A percentile compares a stretch with the other conserved stretches of the same genome.
These are phyloP conservation scores for Kwoniella shivajii DNA, from an alignment of 1,284 basidiomycete species.

Conservation along the genomic window DNA sequence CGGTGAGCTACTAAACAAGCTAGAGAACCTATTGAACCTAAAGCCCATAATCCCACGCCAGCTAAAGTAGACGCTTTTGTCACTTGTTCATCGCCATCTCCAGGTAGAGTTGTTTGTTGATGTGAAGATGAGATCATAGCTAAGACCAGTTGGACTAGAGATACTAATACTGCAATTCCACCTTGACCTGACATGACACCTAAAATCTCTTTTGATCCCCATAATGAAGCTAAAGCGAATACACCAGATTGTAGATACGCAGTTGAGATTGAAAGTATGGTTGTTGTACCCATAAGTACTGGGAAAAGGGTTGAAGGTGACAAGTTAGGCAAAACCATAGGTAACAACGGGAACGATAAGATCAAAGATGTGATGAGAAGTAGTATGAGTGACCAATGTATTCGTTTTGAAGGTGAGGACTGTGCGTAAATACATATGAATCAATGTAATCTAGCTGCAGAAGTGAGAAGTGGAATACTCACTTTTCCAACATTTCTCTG, in stretches of 20 bases:
- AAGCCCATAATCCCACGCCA: slow-evolving; percentile 48
- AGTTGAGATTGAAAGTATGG: slow-evolving; percentile 40
- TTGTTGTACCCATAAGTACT: slow-evolving; percentile 35
- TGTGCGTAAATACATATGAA: slow-evolving; percentile 14
- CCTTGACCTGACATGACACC: slow-evolving; percentile 55
- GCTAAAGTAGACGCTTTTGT: slow-evolving; percentile 26
- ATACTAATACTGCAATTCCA: slow-evolving; percentile 52
- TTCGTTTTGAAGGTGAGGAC: slow-evolving; percentile 38
- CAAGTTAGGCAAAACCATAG: slow-evolving; percentile 40
- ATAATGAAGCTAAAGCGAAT: slow-evolving; percentile 45
- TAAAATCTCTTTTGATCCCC: slow-evolving; percentile 46
- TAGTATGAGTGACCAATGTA: slow-evolving; percentile 42
- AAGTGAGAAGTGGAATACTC: neutral
- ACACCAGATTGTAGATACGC: slow-evolving; percentile 52
- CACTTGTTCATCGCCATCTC: neutral
- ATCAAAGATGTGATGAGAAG: slow-evolving; percentile 33
- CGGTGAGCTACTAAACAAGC: slow-evolving; percentile 35
- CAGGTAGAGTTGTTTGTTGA: neutral
- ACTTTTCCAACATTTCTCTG: slow-evolving; percentile 47
- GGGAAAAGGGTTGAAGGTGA: slow-evolving; percentile 36
- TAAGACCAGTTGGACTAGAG: slow-evolving; percentile 42
- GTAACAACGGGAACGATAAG: slow-evolving; percentile 45
- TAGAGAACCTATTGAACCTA: slow-evolving; percentile 32
- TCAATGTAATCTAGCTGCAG: neutral
- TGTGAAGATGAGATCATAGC: slow-evolving; percentile 32